These are phyloP conservation scores for Vanrija sp. DNA, from an alignment of 1,284 basidiomycete species.

Conservation along the genomic window DNA sequence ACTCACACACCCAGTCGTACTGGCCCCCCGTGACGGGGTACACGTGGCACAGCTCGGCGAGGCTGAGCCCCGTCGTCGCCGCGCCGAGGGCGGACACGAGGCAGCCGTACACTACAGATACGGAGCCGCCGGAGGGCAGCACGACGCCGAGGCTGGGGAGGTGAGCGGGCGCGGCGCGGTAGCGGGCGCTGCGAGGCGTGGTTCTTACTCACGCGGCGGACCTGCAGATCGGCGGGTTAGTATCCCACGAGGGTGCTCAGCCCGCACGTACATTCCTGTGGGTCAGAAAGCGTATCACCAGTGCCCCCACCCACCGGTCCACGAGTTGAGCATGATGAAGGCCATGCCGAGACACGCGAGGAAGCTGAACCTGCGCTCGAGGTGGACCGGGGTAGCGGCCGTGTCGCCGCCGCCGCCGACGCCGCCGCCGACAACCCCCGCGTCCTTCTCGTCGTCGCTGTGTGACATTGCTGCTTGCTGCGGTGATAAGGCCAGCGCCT, in stretches of 20 bases:
- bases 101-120: slow-evolving; percentile 43
- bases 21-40: slow-evolving; percentile 30
- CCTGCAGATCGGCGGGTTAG: neutral
- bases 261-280: neutral
- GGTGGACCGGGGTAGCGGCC: slow-evolving; percentile 7
- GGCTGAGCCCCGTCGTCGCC: too few species aligned
- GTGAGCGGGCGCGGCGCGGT: too few species aligned
- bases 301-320: slow-evolving; percentile 12
- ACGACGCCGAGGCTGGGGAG: slow-evolving; percentile 15
- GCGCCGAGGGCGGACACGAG: slow-evolving; percentile 28
- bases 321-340: slow-evolving; percentile 16
- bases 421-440: too few species aligned
- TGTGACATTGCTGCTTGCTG: too few species aligned
- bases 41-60: slow-evolving; percentile 7
- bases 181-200: too few species aligned
- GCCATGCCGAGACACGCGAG: slow-evolving; percentile 10
- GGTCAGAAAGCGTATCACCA: too few species aligned
- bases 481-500: too few species aligned
- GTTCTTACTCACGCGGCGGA: too few species aligned
- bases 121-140: slow-evolving; percentile 38
- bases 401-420: too few species aligned
- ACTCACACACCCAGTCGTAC: slow-evolving; percentile 32
- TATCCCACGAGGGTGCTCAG: too few species aligned
- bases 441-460: too few species aligned
- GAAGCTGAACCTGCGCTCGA: slow-evolving; percentile 16